These are phyloP conservation scores for Letharia lupina DNA, from an alignment of 495 filamentous ascomycete species.

Conservation along the genomic window DNA sequence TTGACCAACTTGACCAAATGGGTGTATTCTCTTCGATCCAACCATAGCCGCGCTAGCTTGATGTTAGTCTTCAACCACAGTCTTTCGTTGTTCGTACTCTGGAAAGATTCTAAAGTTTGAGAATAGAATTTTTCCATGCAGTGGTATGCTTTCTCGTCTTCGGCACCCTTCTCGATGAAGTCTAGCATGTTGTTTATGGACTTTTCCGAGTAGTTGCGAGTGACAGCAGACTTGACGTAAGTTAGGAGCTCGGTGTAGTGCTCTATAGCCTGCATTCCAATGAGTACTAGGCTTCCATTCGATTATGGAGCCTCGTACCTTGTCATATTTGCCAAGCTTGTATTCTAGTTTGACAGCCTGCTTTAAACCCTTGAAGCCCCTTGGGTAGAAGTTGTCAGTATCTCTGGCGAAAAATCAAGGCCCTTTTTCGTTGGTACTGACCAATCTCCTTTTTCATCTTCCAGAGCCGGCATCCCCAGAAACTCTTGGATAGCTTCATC, in stretches of 20 bases:
- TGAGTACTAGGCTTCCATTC: slow-evolving; percentile 2
- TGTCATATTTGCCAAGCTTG: slow-evolving; percentile 71
- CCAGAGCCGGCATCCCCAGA: slow-evolving; percentile 70
- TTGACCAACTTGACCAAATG: slow-evolving; percentile 75
- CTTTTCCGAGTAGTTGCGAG: slow-evolving; percentile 97
- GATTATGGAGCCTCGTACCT: slow-evolving; percentile 44
- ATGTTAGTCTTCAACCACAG: slow-evolving; percentile 98
- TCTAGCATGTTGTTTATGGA: slow-evolving; percentile 99
- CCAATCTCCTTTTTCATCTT: slow-evolving; percentile 92
- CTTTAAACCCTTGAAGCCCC: slow-evolving; percentile 95
- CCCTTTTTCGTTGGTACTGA: slow-evolving; percentile 26
- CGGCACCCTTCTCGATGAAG: slow-evolving; percentile 89
- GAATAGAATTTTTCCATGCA: slow-evolving; percentile 98
- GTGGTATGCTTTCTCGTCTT: slow-evolving; percentile 64
- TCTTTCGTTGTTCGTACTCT: slow-evolving; percentile 94
- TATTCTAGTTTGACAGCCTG: slow-evolving; percentile 97
- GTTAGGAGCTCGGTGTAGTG: slow-evolving; percentile 93
- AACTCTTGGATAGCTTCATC: slow-evolving; percentile 90
- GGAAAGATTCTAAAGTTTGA: slow-evolving; percentile 83
- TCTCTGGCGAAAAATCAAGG: neutral
- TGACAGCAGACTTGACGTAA: slow-evolving; percentile 94
- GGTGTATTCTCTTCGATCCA: slow-evolving; percentile 82
- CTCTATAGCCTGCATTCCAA: slow-evolving; percentile 66
- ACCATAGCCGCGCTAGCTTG: slow-evolving; percentile 83
- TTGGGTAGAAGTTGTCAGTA: slow-evolving; percentile 29